Evolutionary conservation across 768 basidiomycete species (phyloP).

Genomic region (Phylloporus rhodoxanthus): DNA sequence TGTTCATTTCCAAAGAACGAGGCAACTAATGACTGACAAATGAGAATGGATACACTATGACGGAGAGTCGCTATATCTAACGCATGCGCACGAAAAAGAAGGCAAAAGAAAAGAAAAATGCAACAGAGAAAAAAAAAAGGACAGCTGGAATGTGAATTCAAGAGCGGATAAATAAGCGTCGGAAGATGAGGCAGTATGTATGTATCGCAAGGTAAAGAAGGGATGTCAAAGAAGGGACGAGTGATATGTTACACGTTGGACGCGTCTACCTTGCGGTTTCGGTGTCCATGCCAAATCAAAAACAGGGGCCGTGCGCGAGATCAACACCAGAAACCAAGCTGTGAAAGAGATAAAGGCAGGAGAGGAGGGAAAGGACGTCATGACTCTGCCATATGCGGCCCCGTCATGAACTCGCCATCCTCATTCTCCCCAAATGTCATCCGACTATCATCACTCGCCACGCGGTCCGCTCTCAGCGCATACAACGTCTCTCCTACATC

Average conservation of each 20-base stretch:
- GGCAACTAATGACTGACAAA: neutral
- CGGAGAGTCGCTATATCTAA: constrained; percentile 9
- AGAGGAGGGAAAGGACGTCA: neutral
- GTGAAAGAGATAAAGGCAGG: neutral
- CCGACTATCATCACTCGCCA: constrained; percentile 10
- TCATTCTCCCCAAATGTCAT: constrained; percentile 27
- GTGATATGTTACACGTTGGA: constrained; percentile 16
- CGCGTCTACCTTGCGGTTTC: constrained; percentile 3
- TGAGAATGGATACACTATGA: constrained; percentile 17
- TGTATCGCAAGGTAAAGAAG: constrained; percentile 11
- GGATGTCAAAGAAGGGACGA: neutral
- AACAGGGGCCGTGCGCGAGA: constrained; percentile 7
- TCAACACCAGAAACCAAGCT: constrained; percentile 9
- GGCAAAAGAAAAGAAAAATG: neutral
- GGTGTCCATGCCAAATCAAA: constrained; percentile 8
- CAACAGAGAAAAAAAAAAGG: neutral
- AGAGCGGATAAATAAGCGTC: neutral
- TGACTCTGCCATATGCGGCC: no score
- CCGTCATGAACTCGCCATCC: constrained; percentile 19
- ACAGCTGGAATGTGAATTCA: neutral
- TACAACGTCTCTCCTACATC: constrained; percentile 16
- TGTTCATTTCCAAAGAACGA: neutral
- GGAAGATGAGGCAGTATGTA: neutral
- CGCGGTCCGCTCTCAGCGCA: constrained; percentile 5
- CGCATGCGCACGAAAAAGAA: neutral